Percentiles rank a stretch among this genome's conserved stretches.
These are phyloP conservation scores for Cornus florida DNA, from an alignment of 148 eudicot species.

Conservation along the genomic window DNA sequence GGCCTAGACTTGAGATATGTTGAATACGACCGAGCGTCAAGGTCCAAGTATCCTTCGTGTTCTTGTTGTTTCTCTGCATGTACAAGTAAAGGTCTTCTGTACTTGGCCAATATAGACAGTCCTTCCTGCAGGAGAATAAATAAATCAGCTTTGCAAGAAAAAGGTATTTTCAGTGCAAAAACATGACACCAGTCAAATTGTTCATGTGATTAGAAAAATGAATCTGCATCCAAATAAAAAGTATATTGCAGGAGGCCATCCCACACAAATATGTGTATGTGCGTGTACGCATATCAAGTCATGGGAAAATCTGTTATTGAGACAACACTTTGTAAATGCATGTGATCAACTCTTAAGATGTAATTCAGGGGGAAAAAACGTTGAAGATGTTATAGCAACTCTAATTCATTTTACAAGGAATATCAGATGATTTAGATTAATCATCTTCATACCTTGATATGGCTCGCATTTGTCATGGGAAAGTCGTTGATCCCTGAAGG, in stretches of 20 bases:
- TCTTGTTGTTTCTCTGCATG: constrained; percentile 80
- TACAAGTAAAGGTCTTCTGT: constrained; percentile 85
- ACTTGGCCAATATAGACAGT: constrained; percentile 70
- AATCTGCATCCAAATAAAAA: not conserved
- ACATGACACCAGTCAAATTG: not conserved
- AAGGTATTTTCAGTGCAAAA: not conserved
- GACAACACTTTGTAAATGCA: not conserved
- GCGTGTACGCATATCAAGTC: not conserved
- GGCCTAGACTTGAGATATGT: constrained; percentile 90
- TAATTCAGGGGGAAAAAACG: not conserved
- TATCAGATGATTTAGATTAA: not conserved
- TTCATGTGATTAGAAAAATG: not conserved
- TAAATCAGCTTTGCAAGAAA: constrained; percentile 5
- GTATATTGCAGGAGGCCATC: not conserved
- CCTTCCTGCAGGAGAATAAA: constrained; percentile 63
- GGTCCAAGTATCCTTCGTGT: constrained; percentile 28
- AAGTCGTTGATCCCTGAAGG: constrained; percentile 98
- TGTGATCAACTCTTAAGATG: not conserved
- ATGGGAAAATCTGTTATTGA: not conserved
- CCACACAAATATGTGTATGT: not conserved
- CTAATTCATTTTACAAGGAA: not conserved
- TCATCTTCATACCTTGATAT: constrained; percentile 38
- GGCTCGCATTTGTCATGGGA: constrained; percentile 86
- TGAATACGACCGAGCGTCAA: constrained; percentile 62
- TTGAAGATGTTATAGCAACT: not conserved